Evolutionary conservation across 768 basidiomycete species (phyloP).

Genomic region (Boletus edulis): DNA sequence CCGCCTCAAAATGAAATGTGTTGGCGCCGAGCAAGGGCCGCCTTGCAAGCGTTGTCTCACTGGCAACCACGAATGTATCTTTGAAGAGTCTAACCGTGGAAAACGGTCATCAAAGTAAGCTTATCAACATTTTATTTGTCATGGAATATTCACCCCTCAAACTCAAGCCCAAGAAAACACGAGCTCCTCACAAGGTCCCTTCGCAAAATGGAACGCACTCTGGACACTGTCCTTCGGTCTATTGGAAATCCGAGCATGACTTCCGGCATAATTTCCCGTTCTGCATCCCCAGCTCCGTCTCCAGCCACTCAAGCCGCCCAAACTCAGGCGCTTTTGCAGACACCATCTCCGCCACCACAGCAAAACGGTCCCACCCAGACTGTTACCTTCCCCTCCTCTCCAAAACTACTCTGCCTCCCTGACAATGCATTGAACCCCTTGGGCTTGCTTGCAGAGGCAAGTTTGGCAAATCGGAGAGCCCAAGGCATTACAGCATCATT

Average conservation of each 20-base stretch:
- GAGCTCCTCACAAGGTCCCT: constrained; percentile 78
- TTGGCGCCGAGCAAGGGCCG: constrained; percentile 85
- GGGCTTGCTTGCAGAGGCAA: constrained; percentile 89
- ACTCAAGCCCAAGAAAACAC: constrained; percentile 62
- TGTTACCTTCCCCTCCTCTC: constrained; percentile 49
- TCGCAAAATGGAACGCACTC: constrained; percentile 87
- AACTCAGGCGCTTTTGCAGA: constrained; percentile 57
- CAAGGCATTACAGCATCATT: constrained; percentile 45
- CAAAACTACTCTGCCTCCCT: constrained; percentile 86
- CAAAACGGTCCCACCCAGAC: constrained; percentile 27
- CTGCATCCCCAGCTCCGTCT: constrained; percentile 76
- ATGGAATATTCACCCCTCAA: constrained; percentile 29
- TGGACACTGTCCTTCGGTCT: constrained; percentile 88
- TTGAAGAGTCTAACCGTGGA: constrained; percentile 95
- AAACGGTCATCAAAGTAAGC: constrained; percentile 81
- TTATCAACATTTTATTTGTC: constrained; percentile 8
- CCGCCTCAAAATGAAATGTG: constrained; percentile 91
- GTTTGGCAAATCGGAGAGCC: constrained; percentile 68
- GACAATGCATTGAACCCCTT: constrained; percentile 92
- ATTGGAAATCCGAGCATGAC: constrained; percentile 81
- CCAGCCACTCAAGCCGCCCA: constrained; percentile 51
- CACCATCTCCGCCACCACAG: constrained; percentile 48
- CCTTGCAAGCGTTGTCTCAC: constrained; percentile 85
- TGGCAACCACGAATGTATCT: constrained; percentile 88
- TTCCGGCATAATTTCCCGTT: constrained; percentile 78